These are phyloP conservation scores for Aspergillus affinis DNA, from an alignment of 495 filamentous ascomycete genomes.

Conservation along the genomic window DNA sequence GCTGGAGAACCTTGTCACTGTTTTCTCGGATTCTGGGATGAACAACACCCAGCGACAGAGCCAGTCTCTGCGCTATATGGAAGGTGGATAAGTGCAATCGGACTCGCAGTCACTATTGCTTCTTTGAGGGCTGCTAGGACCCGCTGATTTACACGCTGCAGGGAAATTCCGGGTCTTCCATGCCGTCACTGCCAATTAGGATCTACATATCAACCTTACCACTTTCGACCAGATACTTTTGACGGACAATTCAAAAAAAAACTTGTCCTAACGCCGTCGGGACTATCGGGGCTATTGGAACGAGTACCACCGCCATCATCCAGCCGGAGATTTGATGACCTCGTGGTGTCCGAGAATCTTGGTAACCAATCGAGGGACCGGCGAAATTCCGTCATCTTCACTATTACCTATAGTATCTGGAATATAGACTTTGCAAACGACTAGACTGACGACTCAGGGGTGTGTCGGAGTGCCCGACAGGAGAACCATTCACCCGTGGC, in stretches of 20 bases:
- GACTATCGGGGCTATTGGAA: neutral
- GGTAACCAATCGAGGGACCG: neutral
- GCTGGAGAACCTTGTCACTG: neutral
- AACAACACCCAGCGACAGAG: neutral
- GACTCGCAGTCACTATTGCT: neutral
- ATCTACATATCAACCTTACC: constrained; percentile 13
- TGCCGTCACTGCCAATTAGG: constrained; percentile 5
- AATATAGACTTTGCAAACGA: neutral
- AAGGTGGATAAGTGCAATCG: neutral
- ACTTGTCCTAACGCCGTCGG: neutral
- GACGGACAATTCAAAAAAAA: neutral
- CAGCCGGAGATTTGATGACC: neutral
- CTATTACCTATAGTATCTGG: neutral
- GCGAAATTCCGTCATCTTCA: neutral
- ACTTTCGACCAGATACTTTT: neutral
- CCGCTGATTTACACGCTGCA: constrained; percentile 12
- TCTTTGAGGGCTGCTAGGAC: neutral
- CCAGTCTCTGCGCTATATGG: neutral
- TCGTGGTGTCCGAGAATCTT: neutral
- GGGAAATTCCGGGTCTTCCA: constrained; percentile 6
- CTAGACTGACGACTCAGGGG: neutral
- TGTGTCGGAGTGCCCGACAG: neutral
- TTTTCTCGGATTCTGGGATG: neutral
- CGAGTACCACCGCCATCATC: neutral
- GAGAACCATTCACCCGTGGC: neutral